Base-by-base conservation (phyloP, 1,284 basidiomycete genomes). In the Malassezia yamatoensis region DNA sequence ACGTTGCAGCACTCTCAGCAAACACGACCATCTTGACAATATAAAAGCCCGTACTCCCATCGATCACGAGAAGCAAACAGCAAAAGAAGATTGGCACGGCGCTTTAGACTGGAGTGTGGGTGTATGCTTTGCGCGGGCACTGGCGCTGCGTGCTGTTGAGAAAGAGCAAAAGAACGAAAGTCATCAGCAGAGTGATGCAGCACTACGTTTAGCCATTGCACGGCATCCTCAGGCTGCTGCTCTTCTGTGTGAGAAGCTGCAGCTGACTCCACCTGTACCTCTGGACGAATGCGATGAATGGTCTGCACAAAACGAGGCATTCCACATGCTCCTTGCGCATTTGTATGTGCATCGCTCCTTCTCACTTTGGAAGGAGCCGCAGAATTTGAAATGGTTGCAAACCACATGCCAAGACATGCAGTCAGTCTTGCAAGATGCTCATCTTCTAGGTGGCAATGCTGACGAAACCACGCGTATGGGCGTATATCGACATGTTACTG, bases 91-190 rank as follows among this genome's bases (percentile, higher is more conserved):
- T 11, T 59, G 61, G 41, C 16, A 45, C 2, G 67, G 68, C n/a
- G 61, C 62, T 7, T 58, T 73, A 2, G 68, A 71, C 41, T 74
- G 72, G 72, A 64, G 64, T 46, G 62, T 67, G 1, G 72, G 72
- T 13, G 51, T 67, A 3, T 49, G 42, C 21, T 74, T 64, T 39
- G 64, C 66, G 2, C 63, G 62, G 1, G 67, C 68, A 2, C 65
- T 68, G 13, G 71, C 68, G 3, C 43, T 65, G 13, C 62, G 66
- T 3, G 61, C 64, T 2, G 35, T 65, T 13, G 68, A 72, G 42
- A 58, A 62, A 33, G 65, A 67, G n/a, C 51, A 67, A 50, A 58
- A 59, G 15, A 66, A 68, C 44, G 55, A 63, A 20, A 40, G 52
- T 2, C 53, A 54, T 11, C 15, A 13, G 5, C 57, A 60, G 5